Percentiles rank a stretch among this genome's conserved stretches.
These are phyloP conservation scores for Articulospora tetracladia DNA, from an alignment of 495 filamentous ascomycete species.

Conservation along the genomic window DNA sequence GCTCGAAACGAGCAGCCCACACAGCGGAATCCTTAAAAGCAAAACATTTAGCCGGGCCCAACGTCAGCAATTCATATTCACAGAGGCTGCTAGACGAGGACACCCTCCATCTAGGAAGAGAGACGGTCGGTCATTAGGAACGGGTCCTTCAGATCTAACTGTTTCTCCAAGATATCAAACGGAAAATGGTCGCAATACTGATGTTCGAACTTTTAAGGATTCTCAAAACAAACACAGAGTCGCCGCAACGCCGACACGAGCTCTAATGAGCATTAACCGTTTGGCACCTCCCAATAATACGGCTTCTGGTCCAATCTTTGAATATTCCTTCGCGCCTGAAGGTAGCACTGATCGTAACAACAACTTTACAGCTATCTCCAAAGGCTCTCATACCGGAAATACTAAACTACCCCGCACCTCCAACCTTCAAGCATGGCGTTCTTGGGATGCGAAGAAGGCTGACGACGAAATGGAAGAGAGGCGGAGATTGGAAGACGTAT, in stretches of 20 bases:
- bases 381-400: neutral
- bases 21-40: neutral
- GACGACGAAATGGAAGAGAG: constrained; percentile 6
- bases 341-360: neutral
- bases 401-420: neutral
- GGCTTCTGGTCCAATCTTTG: neutral
- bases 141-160: too few species aligned
- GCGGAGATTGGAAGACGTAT: neutral
- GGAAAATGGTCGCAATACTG: too few species aligned
- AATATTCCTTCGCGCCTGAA: neutral
- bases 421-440: constrained; percentile 2
- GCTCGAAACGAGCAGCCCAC: neutral
- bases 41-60: neutral
- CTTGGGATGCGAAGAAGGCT: constrained; percentile 18
- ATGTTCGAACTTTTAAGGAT: too few species aligned
- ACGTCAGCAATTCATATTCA: too few species aligned
- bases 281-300: neutral
- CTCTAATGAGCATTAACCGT: neutral
- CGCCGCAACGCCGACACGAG: too few species aligned
- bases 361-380: neutral
- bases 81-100: too few species aligned
- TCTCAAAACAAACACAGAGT: neutral
- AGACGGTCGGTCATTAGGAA: too few species aligned
- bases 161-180: too few species aligned
- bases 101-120: too few species aligned